Evolutionary conservation across 148 eudicot species (phyloP).

Genomic region (Salicornia ramosissima): DNA sequence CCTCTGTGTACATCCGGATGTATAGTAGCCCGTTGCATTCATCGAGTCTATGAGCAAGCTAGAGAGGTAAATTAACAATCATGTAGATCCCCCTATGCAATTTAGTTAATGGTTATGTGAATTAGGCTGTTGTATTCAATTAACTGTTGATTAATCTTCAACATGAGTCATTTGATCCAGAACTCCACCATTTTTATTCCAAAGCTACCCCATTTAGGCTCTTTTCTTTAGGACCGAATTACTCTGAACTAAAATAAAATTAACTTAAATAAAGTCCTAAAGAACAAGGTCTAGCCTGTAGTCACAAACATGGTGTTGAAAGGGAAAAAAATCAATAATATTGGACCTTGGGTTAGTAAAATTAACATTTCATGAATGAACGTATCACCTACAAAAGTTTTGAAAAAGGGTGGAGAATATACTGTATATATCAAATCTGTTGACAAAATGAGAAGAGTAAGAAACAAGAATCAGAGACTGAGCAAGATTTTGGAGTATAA

Average conservation of each 20-base stretch:
- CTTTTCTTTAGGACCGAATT: no score
- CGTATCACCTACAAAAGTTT: constrained; percentile 1
- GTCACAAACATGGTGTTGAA: no score
- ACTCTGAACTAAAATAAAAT: no score
- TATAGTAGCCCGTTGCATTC: background rate
- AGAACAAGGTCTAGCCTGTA: no score
- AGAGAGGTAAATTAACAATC: background rate
- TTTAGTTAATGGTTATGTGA: background rate
- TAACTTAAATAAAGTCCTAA: no score
- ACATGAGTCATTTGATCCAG: background rate
- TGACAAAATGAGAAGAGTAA: background rate
- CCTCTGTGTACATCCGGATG: no score
- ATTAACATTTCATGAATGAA: background rate
- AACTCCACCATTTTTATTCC: background rate
- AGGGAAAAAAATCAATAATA: background rate
- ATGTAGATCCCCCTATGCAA: background rate
- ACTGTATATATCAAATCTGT: constrained; percentile 10
- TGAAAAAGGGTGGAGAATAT: constrained; percentile 12
- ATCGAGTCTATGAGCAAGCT: background rate
- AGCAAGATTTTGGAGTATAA: background rate
- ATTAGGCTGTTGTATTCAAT: background rate
- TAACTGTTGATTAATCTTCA: background rate
- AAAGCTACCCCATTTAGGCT: background rate
- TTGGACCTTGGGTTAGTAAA: background rate
- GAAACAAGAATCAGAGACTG: constrained; percentile 17